Evolutionary conservation across 495 filamentous ascomycete genomes (phyloP), one percentile per base, ranked within the genome.

Genomic region (Bombardia bombarda): DNA sequence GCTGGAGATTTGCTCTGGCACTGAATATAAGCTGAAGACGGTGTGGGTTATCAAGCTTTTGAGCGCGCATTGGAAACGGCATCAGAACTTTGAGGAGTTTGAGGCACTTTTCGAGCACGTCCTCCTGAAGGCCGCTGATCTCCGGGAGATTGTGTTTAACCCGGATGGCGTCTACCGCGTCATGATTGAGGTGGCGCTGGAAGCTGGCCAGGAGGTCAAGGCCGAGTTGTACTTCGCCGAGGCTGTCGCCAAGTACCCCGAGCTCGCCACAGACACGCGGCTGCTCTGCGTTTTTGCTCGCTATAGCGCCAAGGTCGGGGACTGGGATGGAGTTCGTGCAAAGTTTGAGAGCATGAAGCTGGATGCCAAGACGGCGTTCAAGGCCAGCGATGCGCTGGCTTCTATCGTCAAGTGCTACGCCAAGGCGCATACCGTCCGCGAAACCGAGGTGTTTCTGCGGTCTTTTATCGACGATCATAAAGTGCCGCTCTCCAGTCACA

Each of bases 361-460:
- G 6, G 43, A 34, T 26, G n/a, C 31, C n/a, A 32, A 35, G 12
- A 38, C 24, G 12, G 32, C 46, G 10, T 32, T 53, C n/a, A 35
- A 50, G 6, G 61, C 58, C 25, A 52, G 54, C 21, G 28, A 46
- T 16, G 56, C 52, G 9, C 73, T 77, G 40, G 53, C 63, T 1
- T 56, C 61, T 5, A 53, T 75, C 19, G 55, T 75, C n/a, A 70
- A 69, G 40, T 34, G 59, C 7, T 75, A 61, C 46, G 51, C 60
- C 18, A 46, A 63, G 7, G 46, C 49, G 8, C 71, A 75, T 51
- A 46, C 60, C 22, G 52, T 61, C 20, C 32, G 38, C 6, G 66
- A 75, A 43, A 67, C 61, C 3, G 64, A 69, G 40, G 55, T 55
- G 13, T 75, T 74, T 26, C 32, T 70, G 32, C 56, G 46, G 21